Conservation (phyloP, 192 early-diverging fungal species). For the Coemansia sp. region DNA sequence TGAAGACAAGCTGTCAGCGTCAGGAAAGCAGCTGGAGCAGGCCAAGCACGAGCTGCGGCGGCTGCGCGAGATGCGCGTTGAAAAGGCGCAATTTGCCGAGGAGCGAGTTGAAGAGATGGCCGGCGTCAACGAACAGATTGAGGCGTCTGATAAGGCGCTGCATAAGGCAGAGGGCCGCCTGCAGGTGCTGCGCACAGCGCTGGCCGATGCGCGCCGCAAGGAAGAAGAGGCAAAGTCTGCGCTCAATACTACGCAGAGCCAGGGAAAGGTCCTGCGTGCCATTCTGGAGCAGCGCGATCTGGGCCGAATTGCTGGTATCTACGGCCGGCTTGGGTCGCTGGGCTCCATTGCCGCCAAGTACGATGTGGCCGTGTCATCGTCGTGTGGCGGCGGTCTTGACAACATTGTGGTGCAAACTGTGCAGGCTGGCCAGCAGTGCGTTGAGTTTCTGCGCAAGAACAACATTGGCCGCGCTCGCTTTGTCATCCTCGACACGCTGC, state of each 20-base stretch:
- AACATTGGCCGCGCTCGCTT: conserved; percentile 86
- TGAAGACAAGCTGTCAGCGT: conserved; percentile 60
- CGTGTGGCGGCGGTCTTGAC: conserved; percentile 72
- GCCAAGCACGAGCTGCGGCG: conserved; percentile 58
- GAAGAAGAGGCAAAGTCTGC: conserved; percentile 69
- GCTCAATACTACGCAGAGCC: conserved; percentile 63
- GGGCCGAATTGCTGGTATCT: conserved; percentile 74
- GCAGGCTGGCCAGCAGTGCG: conserved; percentile 78
- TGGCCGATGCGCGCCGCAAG: conserved; percentile 57
- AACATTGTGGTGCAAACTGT: conserved; percentile 92
- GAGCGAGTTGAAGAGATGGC: conserved; percentile 45
- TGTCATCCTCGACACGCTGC: conserved; percentile 76
- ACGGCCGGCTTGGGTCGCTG: conserved; percentile 91
- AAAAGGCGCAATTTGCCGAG: conserved; percentile 45
- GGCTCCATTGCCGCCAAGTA: conserved; percentile 92
- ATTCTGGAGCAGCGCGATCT: conserved; percentile 69
- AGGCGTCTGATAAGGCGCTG: conserved; percentile 51
- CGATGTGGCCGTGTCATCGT: conserved; percentile 93
- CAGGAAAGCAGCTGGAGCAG: conserved; percentile 57
- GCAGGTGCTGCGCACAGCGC: conserved; percentile 38
- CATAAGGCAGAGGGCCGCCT: conserved; percentile 43
- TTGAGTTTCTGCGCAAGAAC: conserved; percentile 82
- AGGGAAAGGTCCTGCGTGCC: conserved; percentile 66
- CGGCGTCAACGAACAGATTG: conserved; percentile 53
- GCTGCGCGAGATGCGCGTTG: conserved; percentile 50